Base-by-base conservation (phyloP, 2,329 filamentous ascomycete species). In the Botrytis byssoidea region DNA sequence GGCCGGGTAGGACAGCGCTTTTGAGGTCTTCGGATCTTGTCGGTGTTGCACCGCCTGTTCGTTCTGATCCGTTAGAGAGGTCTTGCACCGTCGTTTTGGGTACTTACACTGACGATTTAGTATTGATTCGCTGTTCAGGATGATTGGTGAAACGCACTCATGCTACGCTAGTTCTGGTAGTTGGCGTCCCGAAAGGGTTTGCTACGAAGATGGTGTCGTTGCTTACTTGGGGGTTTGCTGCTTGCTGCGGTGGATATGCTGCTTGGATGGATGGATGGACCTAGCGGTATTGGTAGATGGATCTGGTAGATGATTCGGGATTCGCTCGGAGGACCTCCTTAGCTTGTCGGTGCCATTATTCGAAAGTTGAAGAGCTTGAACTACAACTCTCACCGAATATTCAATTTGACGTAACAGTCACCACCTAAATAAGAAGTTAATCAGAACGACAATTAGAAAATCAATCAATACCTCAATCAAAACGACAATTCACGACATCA, bases 51-150 rank as follows among this genome's bases (percentile, higher is more conserved):
- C 48, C 48, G 35, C 66, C 35, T 42, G 1, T 68, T 68, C 40
- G 66, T 57, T 32, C 48, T 68, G 66, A 68, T 22, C 66, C 37
- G 48, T 57, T 42, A 68, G 66, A 68, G 66, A 68, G 66, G 66
- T 10, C 66, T 68, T 68, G 32, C 5, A 42, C 29, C 25, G 12
- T 57, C 57, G 48, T 68, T 32, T 68, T 68, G 48, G 25, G 3
- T 29, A 37, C 35, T 68, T 42, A 16, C 66, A 57, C 48, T 32
- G 66, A 57, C 22, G 48, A 57, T 57, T 42, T 57, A 68, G 66
- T 68, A 67, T 29, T 40, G 55, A 20, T 12, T 42, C 18, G 12
- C 48, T 57, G 25, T n/a, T n/a, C 48, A 57, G 10, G 66, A 68
- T 16, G 48, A 4, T 57, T 42, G 48, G 3, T 68, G 66, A 68